Base-by-base conservation (phyloP, 2,329 filamentous ascomycete genomes). In the Dryadomyces quercivorus region DNA sequence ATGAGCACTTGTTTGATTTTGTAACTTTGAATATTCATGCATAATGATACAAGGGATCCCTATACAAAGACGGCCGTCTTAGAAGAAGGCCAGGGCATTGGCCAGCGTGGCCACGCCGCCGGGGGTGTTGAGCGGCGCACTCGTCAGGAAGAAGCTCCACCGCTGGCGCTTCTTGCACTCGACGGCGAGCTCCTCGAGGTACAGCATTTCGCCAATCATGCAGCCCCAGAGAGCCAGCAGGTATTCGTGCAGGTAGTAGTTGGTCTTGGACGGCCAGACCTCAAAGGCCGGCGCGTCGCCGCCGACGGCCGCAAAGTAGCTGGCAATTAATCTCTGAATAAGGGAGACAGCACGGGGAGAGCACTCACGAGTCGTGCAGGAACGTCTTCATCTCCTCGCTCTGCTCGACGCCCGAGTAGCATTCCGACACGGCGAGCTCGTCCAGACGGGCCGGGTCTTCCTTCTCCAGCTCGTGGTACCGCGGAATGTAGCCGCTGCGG, bases 281-380 rank as follows among this genome's bases (percentile, higher is more conserved):
- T 78, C 76, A 56, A 76, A 77, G 7, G 69, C 70, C 10, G 78
- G 74, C 50, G 73, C 71, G 56, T 84, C 80, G 2, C 78, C 76
- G 0, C 73, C 80, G 0, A 81, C 72, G 1, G 79, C 80, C 0
- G 77, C 67, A 59, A 83, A 80, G 15, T 70, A 66, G 16, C 52
- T 50, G 26, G n/a, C n/a, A n/a, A n/a, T n/a, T n/a, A n/a, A n/a
- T n/a, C n/a, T n/a, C n/a, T 20, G 49, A 7, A 42, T 22, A 42
- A 40, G 12, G 13, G 1, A n/a, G n/a, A n/a, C n/a, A n/a, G n/a
- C n/a, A n/a, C n/a, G n/a, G n/a, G n/a, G n/a, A n/a, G n/a, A n/a
- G n/a, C 18, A 2, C 31, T 21, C 36, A 50, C 50, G 50, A 50
- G 53, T 81, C 73, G 77, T 78, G 82, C 18, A 82, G 66, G 78